Evolutionary conservation across 202 grass and related monocot species (phyloP), one percentile per base, ranked within the genome.

Genomic region (Dendrocalamus latiflorus): DNA sequence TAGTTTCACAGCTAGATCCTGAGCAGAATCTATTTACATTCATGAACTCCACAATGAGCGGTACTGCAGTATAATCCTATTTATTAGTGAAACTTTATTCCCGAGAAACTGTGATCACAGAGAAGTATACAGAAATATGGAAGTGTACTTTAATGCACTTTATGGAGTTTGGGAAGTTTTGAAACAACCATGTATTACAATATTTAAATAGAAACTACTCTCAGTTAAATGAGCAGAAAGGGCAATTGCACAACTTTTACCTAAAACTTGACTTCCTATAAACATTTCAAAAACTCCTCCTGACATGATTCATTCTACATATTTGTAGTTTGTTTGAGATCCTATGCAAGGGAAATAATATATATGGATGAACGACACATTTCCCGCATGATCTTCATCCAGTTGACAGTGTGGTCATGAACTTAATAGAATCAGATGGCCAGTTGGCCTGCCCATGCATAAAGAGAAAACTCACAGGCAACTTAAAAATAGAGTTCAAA

Each of bases 311-410:
- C 34, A n/a, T n/a, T n/a, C n/a, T 75, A 74, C 33, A 39, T 24
- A 55, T 57, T 58, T 75, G 33, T 58, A 57, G 10, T 74, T 60
- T 60, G 24, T 8, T 20, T 33, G 7, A 44, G 24, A 54, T 79
- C 22, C 6, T 55, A 59, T 65, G 22, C 28, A 65, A 55, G 45
- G 67, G 57, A n/a, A 74, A 73, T 8, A 34, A 48, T n/a, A 42
- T 30, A 30, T 77, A 86, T 79, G 57, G 77, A 61, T 73, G 17
- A 81, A 55, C 43, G 50, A 60, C 34, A 65, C 18, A n/a, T 60
- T 79, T 85, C 30, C 12, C 37, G 57, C 28, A 71, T 85, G 41
- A 78, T 26, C 36, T 47, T 70, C 44, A n/a, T 45, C 17, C 33
- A 87, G 1, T 30, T 55, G 14, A 72, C 8, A 41, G 28, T 28